Evolutionary conservation across 257 asterid species (phyloP).

Genomic region (Nicotiana obtusifolia): DNA sequence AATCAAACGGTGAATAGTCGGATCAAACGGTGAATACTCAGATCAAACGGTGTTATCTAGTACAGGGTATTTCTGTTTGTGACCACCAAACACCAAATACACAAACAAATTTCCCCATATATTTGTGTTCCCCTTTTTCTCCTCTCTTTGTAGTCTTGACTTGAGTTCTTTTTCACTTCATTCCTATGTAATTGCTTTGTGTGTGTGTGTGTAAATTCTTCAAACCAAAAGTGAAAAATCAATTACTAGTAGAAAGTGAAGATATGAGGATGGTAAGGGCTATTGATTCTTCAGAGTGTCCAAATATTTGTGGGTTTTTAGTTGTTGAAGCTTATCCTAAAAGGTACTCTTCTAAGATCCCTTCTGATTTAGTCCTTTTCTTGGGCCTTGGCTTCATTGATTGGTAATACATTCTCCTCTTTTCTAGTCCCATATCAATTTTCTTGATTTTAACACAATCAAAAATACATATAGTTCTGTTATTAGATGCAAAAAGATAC

Average conservation of each 20-base stretch:
- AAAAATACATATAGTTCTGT: background rate
- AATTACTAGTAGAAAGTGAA: background rate
- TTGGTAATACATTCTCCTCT: slow-evolving; percentile 46
- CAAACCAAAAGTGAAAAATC: no score
- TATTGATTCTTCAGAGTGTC: slow-evolving; percentile 38
- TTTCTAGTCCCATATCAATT: background rate
- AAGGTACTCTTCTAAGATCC: slow-evolving; percentile 97
- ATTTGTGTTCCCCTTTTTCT: background rate
- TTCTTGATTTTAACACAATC: background rate
- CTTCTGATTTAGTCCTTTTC: slow-evolving; percentile 93
- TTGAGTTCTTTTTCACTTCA: background rate
- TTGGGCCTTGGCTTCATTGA: slow-evolving; percentile 96
- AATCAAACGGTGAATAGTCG: no score
- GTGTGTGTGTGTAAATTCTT: background rate
- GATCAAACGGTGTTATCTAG: slow-evolving; percentile 3
- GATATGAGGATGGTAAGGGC: slow-evolving; percentile 54
- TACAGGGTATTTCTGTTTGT: background rate
- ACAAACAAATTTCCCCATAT: background rate
- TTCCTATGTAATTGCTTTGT: background rate
- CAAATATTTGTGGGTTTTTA: slow-evolving; percentile 52
- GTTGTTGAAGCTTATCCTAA: slow-evolving; percentile 94
- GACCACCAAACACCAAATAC: background rate
- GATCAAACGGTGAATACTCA: background rate
- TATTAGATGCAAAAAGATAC: background rate
- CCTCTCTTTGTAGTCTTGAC: background rate